A percentile compares a stretch with the other conserved stretches of the same genome.
Conservation (phyloP, 2,329 filamentous ascomycete genomes). For the Trichoderma sp. region DNA sequence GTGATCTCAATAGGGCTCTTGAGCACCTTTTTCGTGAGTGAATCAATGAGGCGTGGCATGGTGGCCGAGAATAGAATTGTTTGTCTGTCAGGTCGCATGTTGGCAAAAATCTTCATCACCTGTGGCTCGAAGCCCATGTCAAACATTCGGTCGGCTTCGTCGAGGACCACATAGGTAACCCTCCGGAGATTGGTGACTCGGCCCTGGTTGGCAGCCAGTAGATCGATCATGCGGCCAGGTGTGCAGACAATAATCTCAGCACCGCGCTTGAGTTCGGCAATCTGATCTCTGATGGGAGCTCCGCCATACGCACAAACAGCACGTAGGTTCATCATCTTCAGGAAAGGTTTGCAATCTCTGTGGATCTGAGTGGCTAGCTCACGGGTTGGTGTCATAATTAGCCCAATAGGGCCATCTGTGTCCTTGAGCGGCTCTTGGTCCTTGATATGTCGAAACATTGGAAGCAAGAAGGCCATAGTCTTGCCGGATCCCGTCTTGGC, state of each 20-base stretch:
- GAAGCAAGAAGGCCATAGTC: conserved; percentile 90
- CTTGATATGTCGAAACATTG: conserved; percentile 97
- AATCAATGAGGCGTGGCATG: conserved; percentile 90
- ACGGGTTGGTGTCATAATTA: conserved; percentile 92
- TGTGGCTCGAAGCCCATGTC: conserved; percentile 99
- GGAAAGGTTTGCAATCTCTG: conserved; percentile 88
- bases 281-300: conserved; percentile 94
- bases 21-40: conserved; percentile 82
- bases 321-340: conserved; percentile 80
- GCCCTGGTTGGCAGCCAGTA: conserved; percentile 90
- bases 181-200: conserved; percentile 86
- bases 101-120: conserved; percentile 92
- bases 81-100: conserved; percentile 87
- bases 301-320: conserved; percentile 93
- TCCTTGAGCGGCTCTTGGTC: conserved; percentile 81
- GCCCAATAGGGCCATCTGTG: conserved; percentile 79
- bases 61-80: conserved; percentile 96
- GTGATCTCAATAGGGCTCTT: conserved; percentile 85
- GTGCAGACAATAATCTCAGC: conserved; percentile 95
- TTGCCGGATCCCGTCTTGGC: conserved; percentile 98
- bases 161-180: conserved; percentile 90
- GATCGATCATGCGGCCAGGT: conserved; percentile 91
- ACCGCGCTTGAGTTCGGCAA: conserved; percentile 91
- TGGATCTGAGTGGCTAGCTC: conserved; percentile 94
- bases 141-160: conserved; percentile 98